Evolutionary conservation across 2,329 filamentous ascomycete genomes (phyloP).

Genomic region (Aspergillus sp.): DNA sequence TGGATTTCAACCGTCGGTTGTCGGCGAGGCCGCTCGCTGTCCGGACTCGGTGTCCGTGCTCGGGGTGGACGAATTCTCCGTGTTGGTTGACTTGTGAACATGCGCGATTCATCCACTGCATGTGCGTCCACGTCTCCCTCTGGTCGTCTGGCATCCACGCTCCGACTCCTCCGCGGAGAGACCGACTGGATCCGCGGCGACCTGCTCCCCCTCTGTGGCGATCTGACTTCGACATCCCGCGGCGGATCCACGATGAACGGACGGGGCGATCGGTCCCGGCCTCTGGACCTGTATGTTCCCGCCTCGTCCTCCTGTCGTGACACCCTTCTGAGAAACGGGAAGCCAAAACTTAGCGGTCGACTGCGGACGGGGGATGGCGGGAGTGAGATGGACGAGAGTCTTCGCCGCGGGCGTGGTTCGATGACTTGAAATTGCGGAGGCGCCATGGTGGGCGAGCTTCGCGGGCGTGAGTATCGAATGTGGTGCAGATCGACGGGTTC

Average conservation of each 20-base stretch:
- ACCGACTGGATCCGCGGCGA: not conserved
- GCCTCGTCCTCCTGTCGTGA: not conserved
- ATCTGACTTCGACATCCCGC: not conserved
- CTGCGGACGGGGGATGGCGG: constrained; percentile 9
- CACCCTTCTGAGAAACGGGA: constrained; percentile 15
- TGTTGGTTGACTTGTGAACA: not conserved
- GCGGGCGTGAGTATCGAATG: constrained; percentile 6
- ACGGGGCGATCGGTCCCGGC: constrained; percentile 8
- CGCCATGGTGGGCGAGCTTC: not conserved
- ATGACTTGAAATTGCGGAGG: constrained; percentile 9
- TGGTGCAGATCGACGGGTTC: constrained; percentile 17
- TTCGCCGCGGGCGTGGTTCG: constrained; percentile 1
- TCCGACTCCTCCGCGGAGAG: not conserved
- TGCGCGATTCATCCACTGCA: constrained; percentile 1
- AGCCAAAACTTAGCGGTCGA: constrained; percentile 8
- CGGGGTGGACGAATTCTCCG: constrained; percentile 11
- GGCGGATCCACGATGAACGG: constrained; percentile 13
- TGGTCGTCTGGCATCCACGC: not conserved
- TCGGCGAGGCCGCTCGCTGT: constrained; percentile 15
- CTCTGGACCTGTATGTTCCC: constrained; percentile 1
- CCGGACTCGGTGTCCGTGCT: constrained; percentile 17
- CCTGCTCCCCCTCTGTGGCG: not conserved
- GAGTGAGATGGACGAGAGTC: not conserved
- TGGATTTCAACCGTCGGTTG: constrained; percentile 13
- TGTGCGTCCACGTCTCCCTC: not conserved